phyloP scores from a whole-genome alignment of 2,329 filamentous ascomycete genomes.

The Diplodia intermedia region DNA sequence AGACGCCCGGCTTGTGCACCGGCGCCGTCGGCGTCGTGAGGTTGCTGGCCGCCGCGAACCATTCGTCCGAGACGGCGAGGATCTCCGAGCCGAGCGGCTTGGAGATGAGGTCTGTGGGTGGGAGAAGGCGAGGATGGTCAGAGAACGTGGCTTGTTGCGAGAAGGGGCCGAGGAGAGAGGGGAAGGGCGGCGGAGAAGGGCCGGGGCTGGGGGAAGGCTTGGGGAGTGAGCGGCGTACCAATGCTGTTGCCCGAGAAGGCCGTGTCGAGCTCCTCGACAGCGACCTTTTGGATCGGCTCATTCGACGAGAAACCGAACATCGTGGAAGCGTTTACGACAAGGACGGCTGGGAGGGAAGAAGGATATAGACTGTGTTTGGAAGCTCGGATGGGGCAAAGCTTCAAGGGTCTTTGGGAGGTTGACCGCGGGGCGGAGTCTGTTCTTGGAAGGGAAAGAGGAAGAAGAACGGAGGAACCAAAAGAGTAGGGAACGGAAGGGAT shows the following conservation, averaged over 20 bases:
- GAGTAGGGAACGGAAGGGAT: background rate
- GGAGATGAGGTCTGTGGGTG: constrained; percentile 58
- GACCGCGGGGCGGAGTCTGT: background rate
- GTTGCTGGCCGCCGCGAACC: constrained; percentile 66
- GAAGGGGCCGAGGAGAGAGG: background rate
- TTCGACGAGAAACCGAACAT: constrained; percentile 30
- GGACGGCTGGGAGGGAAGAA: background rate
- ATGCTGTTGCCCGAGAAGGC: constrained; percentile 31
- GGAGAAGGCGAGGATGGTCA: background rate
- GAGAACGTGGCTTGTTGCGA: background rate
- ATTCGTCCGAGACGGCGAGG: constrained; percentile 66
- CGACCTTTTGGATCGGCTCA: constrained; percentile 16
- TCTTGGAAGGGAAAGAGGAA: background rate
- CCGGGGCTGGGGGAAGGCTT: background rate
- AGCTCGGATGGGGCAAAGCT: no score
- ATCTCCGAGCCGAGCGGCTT: constrained; percentile 59
- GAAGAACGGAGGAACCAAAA: background rate
- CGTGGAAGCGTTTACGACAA: constrained; percentile 4
- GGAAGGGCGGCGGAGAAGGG: background rate
- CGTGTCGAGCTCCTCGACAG: constrained; percentile 21
- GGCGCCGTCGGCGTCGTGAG: constrained; percentile 64
- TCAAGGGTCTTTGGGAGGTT: no score
- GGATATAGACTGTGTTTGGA: no score
- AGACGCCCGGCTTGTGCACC: constrained; percentile 64
- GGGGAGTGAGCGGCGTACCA: background rate